Evolutionary conservation across 2,329 filamentous ascomycete species (phyloP), one percentile per base, ranked within the genome.

Genomic region (Epicoccum nigrum): DNA sequence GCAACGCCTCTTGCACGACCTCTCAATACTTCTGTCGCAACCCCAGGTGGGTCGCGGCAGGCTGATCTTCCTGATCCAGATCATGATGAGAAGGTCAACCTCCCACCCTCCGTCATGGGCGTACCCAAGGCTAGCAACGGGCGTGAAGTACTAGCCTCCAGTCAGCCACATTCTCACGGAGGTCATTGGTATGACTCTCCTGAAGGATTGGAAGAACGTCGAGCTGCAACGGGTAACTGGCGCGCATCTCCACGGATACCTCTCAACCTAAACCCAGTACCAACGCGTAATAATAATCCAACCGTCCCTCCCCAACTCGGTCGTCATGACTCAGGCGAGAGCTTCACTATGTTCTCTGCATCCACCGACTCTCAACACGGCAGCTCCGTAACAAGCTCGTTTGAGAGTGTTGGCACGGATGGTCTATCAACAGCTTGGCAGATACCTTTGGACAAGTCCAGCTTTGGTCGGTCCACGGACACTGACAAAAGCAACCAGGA

Each of bases 281-380:
- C 58, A 66, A 70, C 53, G 63, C 63, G 58, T 61, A 70, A 45
- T 59, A 63, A 58, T 74, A 74, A 59, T 47, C 68, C 70, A 33
- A 60, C 57, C 7, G 62, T 68, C 13, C 69, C 71, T 17, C 71
- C 66, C 25, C 61, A 66, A 12, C 61, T 79, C 55, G 64, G 76
- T 41, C 78, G 81, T 28, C 81, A 83, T 59, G 79, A 84, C 58
- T 86, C 83, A 19, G 77, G 79, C 6, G 84, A 86, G 55, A 86
- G 83, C 65, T 86, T 86, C 58, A 75, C 79, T 17, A 85, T 86
- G 80, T 85, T 86, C 56, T 85, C 83, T 31, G 81, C 81, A n/a
- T 84, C 83, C 8, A 81, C 81, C 1, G 81, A 82, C 54, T 86
- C 83, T 5, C 76, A 81, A 44, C 76, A 72, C 44, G 77, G 76